Percentiles rank a stretch among this genome's conserved stretches.
Evolutionary conservation across 2,329 filamentous ascomycete genomes (phyloP).

Genomic region (Penicillium palitans): DNA sequence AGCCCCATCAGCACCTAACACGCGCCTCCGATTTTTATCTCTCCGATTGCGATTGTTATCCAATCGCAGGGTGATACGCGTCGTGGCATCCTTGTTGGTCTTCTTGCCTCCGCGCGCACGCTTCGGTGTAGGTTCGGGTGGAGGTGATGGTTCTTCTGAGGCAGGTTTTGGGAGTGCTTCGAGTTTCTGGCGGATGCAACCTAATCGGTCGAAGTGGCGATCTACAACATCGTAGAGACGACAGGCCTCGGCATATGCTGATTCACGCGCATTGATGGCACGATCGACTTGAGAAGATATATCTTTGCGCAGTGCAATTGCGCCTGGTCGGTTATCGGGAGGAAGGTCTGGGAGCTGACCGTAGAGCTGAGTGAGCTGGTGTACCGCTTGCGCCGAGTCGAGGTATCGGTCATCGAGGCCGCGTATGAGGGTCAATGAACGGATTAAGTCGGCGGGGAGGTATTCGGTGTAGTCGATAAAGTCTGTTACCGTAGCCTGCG

Average conservation of each 20-base stretch:
- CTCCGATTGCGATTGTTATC: slow-evolving; percentile 30
- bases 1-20: slow-evolving; percentile 38
- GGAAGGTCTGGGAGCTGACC: slow-evolving; percentile 54
- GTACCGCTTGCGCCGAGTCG: slow-evolving; percentile 42
- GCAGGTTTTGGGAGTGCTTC: slow-evolving; percentile 61
- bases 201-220: slow-evolving; percentile 58
- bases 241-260: slow-evolving; percentile 56
- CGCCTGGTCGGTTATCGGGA: slow-evolving; percentile 51
- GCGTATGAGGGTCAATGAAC: slow-evolving; percentile 62
- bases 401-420: slow-evolving; percentile 49
- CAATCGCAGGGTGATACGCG: slow-evolving; percentile 47
- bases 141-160: slow-evolving; percentile 61
- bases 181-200: slow-evolving; percentile 62
- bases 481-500: slow-evolving; percentile 65
- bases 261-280: slow-evolving; percentile 57
- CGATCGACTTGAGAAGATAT: slow-evolving; percentile 58
- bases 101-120: slow-evolving; percentile 45
- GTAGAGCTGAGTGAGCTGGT: slow-evolving; percentile 46
- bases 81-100: slow-evolving; percentile 34
- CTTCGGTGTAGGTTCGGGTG: slow-evolving; percentile 37
- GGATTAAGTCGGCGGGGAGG: slow-evolving; percentile 64
- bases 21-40: slow-evolving; percentile 40
- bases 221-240: slow-evolving; percentile 59
- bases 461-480: slow-evolving; percentile 70
- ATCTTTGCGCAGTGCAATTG: slow-evolving; percentile 53